Conservation (phyloP, 2,329 filamentous ascomycete species). For the Colletotrichum phormii region DNA sequence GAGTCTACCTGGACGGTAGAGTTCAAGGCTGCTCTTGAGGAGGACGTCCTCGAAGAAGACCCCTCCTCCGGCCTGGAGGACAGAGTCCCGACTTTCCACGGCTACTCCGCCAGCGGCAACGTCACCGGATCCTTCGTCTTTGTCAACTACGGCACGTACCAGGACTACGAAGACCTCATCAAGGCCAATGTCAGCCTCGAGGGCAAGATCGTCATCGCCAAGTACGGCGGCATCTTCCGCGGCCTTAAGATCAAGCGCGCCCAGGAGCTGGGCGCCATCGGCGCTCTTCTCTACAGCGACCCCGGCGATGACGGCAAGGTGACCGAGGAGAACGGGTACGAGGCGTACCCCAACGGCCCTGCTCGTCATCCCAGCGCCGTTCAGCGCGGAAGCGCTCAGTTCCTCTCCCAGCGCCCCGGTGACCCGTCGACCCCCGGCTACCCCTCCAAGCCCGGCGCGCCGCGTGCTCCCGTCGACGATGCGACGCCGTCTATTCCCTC, state of each 20-base stretch:
- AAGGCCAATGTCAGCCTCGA: conserved; percentile 79
- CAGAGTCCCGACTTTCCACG: conserved; percentile 90
- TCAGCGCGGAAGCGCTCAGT: conserved; percentile 88
- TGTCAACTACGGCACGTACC: conserved; percentile 90
- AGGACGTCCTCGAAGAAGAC: conserved; percentile 88
- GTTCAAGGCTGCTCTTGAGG: conserved; percentile 85
- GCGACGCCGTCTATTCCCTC: conserved; percentile 89
- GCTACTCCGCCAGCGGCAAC: conserved; percentile 92
- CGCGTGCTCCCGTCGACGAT: conserved; percentile 76
- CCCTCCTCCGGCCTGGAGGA: conserved; percentile 78
- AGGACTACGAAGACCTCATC: conserved; percentile 85
- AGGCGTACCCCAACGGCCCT: conserved; percentile 85
- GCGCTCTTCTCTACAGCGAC: conserved; percentile 86
- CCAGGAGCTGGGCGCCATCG: conserved; percentile 89
- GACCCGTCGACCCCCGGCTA: conserved; percentile 93
- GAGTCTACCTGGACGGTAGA: conserved; percentile 66
- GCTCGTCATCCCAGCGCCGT: conserved; percentile 90
- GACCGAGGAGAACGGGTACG: conserved; percentile 84
- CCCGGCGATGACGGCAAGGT: conserved; percentile 88
- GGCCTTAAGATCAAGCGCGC: conserved; percentile 94
- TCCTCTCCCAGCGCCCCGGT: conserved; percentile 75
- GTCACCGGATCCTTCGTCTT: conserved; percentile 90
- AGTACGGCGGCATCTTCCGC: conserved; percentile 88
- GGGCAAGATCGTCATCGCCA: conserved; percentile 88
- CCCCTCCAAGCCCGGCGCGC: conserved; percentile 89